A percentile compares a stretch with the other conserved stretches of the same genome.
Evolutionary conservation across 768 basidiomycete species (phyloP).

Genomic region (Tricholoma furcatifolium): DNA sequence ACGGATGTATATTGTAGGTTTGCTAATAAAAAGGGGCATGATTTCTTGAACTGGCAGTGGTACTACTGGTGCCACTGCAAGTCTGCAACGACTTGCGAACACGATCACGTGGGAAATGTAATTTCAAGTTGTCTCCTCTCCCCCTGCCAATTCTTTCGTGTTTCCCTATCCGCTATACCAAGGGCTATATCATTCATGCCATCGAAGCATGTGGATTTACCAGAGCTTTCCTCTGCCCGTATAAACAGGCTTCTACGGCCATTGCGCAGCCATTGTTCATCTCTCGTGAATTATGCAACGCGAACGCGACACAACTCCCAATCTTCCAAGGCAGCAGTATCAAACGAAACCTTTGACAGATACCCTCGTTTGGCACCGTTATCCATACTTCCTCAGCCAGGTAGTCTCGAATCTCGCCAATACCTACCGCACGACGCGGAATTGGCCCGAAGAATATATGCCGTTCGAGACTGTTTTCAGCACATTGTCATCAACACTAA

Average conservation of each 20-base stretch:
- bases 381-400: slow-evolving; percentile 35
- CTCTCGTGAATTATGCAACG: slow-evolving; percentile 15
- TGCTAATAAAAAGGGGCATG: too few relatives aligned
- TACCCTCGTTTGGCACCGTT: slow-evolving; percentile 28
- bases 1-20: too few relatives aligned
- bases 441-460: slow-evolving; percentile 47
- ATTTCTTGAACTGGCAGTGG: too few relatives aligned
- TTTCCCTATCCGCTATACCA: too few relatives aligned
- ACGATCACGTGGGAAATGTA: too few relatives aligned
- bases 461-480: slow-evolving; percentile 54
- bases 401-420: slow-evolving; percentile 29
- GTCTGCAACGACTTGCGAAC: too few relatives aligned
- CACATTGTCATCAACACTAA: slow-evolving; percentile 43
- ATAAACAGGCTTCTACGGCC: slow-evolving; percentile 24
- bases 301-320: background rate
- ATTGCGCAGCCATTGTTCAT: slow-evolving; percentile 21
- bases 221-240: slow-evolving; percentile 15
- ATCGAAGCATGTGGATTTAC: slow-evolving; percentile 7
- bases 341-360: background rate
- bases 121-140: too few relatives aligned
- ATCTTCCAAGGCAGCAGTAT: background rate
- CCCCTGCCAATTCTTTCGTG: too few relatives aligned
- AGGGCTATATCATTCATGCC: slow-evolving; percentile 4
- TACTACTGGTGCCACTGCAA: too few relatives aligned
- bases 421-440: slow-evolving; percentile 32